A percentile compares a stretch with the other conserved stretches of the same genome.
phyloP scores from a whole-genome alignment of 2,329 filamentous ascomycete genomes.

The Scedosporium boydii region DNA sequence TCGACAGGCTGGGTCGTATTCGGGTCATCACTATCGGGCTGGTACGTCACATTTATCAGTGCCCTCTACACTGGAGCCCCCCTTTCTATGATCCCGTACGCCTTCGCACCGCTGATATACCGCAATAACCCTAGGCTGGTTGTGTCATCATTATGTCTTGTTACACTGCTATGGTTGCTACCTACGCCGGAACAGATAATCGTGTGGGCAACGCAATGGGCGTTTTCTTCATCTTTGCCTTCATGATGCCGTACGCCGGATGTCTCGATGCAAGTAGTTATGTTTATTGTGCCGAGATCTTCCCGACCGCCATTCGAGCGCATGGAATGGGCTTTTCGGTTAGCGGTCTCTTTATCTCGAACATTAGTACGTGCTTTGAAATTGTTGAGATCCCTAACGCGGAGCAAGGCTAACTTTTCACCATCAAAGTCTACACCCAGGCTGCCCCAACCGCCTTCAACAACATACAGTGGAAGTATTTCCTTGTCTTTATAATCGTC shows the following conservation, averaged over 20 bases:
- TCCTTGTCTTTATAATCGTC: neutral
- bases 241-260: constrained; percentile 7
- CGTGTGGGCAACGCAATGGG: neutral
- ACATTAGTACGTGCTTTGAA: neutral
- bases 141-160: neutral
- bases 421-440: neutral
- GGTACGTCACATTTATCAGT: neutral
- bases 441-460: neutral
- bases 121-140: neutral
- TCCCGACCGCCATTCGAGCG: constrained; percentile 9
- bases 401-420: neutral
- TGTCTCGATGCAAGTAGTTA: constrained; percentile 9
- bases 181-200: neutral
- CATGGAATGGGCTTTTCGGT: constrained; percentile 9
- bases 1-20: neutral
- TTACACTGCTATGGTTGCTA: neutral
- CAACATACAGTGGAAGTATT: neutral
- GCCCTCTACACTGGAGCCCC: neutral
- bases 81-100: neutral
- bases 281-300: constrained; percentile 12
- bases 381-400: neutral
- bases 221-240: neutral
- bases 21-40: neutral
- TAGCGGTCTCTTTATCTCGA: constrained; percentile 7
- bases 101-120: neutral